Percentiles rank a stretch among this genome's conserved stretches.
Evolutionary conservation across 2,329 filamentous ascomycete species (phyloP).

Genomic region (Bipolaris bicolor): DNA sequence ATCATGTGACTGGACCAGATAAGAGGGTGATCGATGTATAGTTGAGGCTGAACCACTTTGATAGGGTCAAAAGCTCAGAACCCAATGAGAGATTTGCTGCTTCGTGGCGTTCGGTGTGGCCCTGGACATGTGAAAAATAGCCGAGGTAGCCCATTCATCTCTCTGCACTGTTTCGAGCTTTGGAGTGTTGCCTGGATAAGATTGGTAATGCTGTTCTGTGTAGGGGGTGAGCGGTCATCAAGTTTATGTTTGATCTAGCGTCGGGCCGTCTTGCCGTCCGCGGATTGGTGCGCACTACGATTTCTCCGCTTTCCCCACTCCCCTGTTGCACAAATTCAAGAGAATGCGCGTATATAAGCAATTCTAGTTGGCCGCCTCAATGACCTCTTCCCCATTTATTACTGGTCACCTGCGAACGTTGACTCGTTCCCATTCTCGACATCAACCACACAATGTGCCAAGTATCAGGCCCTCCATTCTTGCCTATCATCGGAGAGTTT

Average conservation of each 20-base stretch:
- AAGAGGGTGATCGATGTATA: too few relatives aligned
- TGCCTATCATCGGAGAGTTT: neutral
- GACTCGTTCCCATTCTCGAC: too few relatives aligned
- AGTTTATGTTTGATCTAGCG: neutral
- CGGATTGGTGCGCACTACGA: neutral
- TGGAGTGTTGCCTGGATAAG: neutral
- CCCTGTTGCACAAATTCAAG: neutral
- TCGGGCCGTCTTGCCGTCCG: slow-evolving; percentile 4
- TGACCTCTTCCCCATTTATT: neutral
- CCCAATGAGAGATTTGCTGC: neutral
- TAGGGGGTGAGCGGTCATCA: neutral
- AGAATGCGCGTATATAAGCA: neutral
- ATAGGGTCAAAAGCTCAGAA: neutral
- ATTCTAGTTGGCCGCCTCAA: neutral
- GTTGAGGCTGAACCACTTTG: neutral
- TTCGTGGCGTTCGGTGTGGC: too few relatives aligned
- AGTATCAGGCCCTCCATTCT: neutral
- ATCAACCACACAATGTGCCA: neutral
- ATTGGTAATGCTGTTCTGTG: neutral
- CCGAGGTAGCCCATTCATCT: neutral
- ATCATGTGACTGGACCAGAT: neutral
- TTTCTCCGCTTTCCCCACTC: neutral
- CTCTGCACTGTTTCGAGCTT: neutral
- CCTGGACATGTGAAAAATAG: neutral
- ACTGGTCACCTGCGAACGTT: neutral